Evolutionary conservation across 179 eudicot species (phyloP), one percentile per base, ranked within the genome.

Genomic region (Camellia oleifera): DNA sequence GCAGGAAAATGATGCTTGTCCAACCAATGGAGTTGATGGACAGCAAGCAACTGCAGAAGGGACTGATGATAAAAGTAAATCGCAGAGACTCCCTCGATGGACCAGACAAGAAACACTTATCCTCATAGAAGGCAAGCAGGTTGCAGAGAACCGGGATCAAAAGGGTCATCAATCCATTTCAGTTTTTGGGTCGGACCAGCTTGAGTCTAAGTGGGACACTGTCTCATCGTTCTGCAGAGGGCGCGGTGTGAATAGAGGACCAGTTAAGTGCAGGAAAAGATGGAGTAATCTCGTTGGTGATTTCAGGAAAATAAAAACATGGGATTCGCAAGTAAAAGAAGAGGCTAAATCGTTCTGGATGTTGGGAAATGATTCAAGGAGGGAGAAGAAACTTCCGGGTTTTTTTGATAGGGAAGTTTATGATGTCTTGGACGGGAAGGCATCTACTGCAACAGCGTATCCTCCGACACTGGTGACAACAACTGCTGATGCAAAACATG

Each of bases 261-360:
- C 91, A 53, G 85, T 87, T 7, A 89, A 88, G 60, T 88, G 91
- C 74, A 57, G 89, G 82, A 89, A 89, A 58, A 77, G 90, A 56
- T 88, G 90, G 90, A 85, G 89, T 78, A 89, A 88, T 79, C 80
- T 89, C 44, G 81, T 89, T 8, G 85, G 89, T n/a, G 92, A 89
- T 76, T 89, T 77, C 63, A 88, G 79, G 80, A 88, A 79, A 77
- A 80, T 89, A 20, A 88, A 86, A 69, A 20, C 72, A 15, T 89
- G 90, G 92, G 92, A 89, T 72, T 76, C 81, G 4, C 74, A 70
- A 66, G 56, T 78, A 74, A 79, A 64, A 40, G 81, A 82, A 53
- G 82, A 79, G 3, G 46, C 68, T 8, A 87, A 88, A 44, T 85
- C 90, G 0, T 89, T 81, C 69, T 89, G 92, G 92, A 46, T 40